phyloP scores from a whole-genome alignment of 2,329 filamentous ascomycete species.

The Metarhizium guizhouense region DNA sequence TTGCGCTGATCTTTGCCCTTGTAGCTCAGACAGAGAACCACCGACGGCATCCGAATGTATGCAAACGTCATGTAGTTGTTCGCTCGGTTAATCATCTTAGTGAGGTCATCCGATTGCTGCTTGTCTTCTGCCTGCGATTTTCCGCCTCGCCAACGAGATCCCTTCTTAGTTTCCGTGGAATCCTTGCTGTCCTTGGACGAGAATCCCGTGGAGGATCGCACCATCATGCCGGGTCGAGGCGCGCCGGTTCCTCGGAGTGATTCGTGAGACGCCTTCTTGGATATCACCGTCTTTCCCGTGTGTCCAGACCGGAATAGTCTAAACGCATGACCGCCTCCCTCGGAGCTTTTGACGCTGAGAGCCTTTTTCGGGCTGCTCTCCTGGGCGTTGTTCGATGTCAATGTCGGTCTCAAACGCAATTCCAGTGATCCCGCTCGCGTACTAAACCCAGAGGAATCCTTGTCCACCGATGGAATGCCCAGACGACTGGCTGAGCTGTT shows the following conservation, averaged over 20 bases:
- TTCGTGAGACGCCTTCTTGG: conserved; percentile 48
- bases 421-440: conserved; percentile 69
- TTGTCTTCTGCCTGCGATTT: conserved; percentile 43
- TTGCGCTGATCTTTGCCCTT: conserved; percentile 95
- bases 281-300: conserved; percentile 31
- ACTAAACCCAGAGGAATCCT: conserved; percentile 39
- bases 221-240: conserved; percentile 32
- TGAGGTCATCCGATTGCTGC: conserved; percentile 75
- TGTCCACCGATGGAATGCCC: conserved; percentile 30
- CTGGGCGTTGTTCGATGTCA: conserved; percentile 46
- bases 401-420: conserved; percentile 71
- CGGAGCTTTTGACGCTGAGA: conserved; percentile 38
- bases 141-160: conserved; percentile 45
- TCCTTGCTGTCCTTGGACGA: conserved; percentile 30
- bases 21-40: conserved; percentile 92
- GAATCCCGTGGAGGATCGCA: conserved; percentile 36
- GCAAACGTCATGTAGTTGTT: conserved; percentile 97
- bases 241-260: conserved; percentile 37
- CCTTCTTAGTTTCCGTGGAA: conserved; percentile 31
- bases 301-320: conserved; percentile 39
- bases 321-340: conserved; percentile 35
- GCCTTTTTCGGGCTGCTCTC: conserved; percentile 34
- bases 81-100: conserved; percentile 91
- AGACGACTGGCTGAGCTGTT: conserved; percentile 29
- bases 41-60: conserved; percentile 88